Conservation (phyloP, 805 yeast species). For the Komagataella phaffii region DNA sequence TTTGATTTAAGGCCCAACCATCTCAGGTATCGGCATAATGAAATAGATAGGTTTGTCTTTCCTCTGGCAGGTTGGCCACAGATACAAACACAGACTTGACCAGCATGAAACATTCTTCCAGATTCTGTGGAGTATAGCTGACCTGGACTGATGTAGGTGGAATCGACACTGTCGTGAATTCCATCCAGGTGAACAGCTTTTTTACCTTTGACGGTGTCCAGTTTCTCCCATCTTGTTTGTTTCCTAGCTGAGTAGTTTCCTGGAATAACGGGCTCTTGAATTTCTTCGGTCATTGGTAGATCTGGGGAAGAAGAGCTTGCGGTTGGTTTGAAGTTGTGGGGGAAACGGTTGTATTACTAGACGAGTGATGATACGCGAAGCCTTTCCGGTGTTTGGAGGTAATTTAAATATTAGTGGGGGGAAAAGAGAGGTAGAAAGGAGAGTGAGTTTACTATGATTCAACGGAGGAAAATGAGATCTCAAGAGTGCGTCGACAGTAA, state of each 20-base stretch:
- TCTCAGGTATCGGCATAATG: constrained; percentile 80
- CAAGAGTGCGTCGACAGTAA: too few relatives aligned
- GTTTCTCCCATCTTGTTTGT: constrained; percentile 31
- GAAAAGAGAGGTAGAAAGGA: neutral
- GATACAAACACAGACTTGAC: constrained; percentile 75
- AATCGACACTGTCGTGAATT: constrained; percentile 51
- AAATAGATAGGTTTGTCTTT: constrained; percentile 84
- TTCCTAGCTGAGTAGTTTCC: constrained; percentile 47
- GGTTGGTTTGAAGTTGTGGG: neutral
- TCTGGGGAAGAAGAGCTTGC: neutral
- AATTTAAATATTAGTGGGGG: too few relatives aligned
- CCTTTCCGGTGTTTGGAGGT: neutral
- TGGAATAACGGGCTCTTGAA: constrained; percentile 27
- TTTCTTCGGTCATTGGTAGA: constrained; percentile 7
- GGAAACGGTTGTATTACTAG: neutral
- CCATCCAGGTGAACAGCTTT: constrained; percentile 28
- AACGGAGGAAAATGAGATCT: neutral
- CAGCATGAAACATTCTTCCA: constrained; percentile 91
- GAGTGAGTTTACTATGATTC: neutral
- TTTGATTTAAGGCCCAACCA: constrained; percentile 95
- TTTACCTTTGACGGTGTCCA: constrained; percentile 6
- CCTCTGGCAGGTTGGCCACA: constrained; percentile 96
- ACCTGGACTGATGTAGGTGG: constrained; percentile 72
- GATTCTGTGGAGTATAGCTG: constrained; percentile 88
- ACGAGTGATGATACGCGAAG: neutral